Evolutionary conservation across 352 stramenopile genomes (phyloP).

Genomic region (Pythium aquatile): DNA sequence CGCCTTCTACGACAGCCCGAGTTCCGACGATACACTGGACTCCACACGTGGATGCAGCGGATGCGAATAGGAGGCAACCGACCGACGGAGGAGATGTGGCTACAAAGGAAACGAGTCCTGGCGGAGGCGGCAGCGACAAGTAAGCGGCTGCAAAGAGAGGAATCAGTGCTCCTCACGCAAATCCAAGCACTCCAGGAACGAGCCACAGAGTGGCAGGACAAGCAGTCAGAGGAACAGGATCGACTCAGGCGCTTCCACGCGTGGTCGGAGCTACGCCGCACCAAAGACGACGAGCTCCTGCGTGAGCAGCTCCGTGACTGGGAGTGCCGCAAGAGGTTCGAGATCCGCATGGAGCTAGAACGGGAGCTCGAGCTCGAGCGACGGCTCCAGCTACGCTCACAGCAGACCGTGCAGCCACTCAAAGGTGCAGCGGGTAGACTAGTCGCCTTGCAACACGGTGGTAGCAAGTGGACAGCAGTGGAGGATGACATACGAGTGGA

Average conservation of each 20-base stretch:
- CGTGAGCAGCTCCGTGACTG: constrained; percentile 38
- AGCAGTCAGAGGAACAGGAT: constrained; percentile 38
- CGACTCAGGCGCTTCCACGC: constrained; percentile 45
- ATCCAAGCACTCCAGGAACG: constrained; percentile 33
- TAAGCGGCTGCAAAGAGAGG: constrained; percentile 33
- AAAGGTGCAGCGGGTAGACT: background rate
- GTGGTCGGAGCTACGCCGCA: constrained; percentile 40
- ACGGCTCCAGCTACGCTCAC: constrained; percentile 31
- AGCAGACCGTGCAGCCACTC: background rate
- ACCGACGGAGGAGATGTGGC: background rate
- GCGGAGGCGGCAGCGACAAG: background rate
- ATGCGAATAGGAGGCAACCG: background rate
- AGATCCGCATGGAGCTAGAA: constrained; percentile 68
- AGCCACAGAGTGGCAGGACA: constrained; percentile 30
- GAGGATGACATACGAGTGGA: background rate
- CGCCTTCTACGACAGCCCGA: constrained; percentile 29
- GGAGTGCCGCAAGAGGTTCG: constrained; percentile 40
- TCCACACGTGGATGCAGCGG: background rate
- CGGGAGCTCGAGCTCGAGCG: constrained; percentile 52
- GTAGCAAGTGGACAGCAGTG: background rate
- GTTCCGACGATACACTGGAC: constrained; percentile 25
- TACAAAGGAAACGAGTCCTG: background rate
- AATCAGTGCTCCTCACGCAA: constrained; percentile 27
- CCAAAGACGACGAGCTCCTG: constrained; percentile 49
- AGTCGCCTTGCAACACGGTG: background rate